phyloP scores from a whole-genome alignment of 169 alveolate genomes.

The Amoebophrya sp. region DNA sequence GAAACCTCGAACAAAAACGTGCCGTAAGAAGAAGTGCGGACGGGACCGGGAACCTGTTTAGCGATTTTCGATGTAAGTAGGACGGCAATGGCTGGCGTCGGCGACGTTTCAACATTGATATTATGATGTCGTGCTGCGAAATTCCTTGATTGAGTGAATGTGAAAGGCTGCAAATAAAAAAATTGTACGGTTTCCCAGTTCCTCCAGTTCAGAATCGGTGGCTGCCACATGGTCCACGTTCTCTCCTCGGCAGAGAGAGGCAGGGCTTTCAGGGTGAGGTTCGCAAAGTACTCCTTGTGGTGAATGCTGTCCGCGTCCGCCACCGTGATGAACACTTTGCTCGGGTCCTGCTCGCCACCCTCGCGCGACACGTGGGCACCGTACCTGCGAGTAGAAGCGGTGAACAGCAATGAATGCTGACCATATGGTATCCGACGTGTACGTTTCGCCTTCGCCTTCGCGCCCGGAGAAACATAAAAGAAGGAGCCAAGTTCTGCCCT shows the following conservation, averaged over 20 bases:
- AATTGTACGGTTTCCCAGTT: background rate
- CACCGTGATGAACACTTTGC: background rate
- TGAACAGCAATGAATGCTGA: too few species aligned
- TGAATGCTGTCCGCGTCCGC: background rate
- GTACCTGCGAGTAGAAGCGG: too few species aligned
- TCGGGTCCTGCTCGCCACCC: background rate
- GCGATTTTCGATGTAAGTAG: too few species aligned
- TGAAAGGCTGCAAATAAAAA: too few species aligned
- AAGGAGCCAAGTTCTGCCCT: too few species aligned
- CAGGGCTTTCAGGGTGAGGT: background rate
- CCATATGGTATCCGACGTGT: too few species aligned
- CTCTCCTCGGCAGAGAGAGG: background rate
- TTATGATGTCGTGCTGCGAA: too few species aligned
- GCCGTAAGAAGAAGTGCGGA: background rate
- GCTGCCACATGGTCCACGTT: constrained; percentile 1
- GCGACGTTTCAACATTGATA: too few species aligned
- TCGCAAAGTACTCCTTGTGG: background rate
- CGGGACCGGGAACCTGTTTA: background rate
- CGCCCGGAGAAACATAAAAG: too few species aligned
- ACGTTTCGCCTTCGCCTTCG: too few species aligned
- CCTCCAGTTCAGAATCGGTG: background rate
- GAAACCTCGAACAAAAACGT: background rate
- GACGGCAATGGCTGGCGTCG: too few species aligned
- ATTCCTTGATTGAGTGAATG: too few species aligned
- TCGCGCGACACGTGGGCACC: background rate